A percentile compares a stretch with the other conserved stretches of the same genome.
These are phyloP conservation scores for Tuber melanosporum DNA, from an alignment of 495 filamentous ascomycete species.

Conservation along the genomic window DNA sequence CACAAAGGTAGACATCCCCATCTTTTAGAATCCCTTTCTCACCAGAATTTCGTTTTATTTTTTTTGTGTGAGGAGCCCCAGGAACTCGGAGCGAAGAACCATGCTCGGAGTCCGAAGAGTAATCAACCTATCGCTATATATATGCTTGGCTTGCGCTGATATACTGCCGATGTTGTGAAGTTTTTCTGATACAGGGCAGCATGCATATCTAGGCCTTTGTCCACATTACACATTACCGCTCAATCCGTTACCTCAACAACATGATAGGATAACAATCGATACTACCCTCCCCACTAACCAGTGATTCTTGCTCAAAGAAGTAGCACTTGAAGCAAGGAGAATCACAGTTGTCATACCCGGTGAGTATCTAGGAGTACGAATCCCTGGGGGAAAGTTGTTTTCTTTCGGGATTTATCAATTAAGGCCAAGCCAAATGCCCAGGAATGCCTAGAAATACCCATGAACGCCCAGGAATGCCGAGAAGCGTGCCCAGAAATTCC, in stretches of 20 bases:
- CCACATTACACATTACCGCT: background rate
- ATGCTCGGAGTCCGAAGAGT: background rate
- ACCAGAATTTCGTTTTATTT: background rate
- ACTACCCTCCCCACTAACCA: background rate
- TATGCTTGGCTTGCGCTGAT: background rate
- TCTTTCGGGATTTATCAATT: background rate
- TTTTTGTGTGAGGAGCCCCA: background rate
- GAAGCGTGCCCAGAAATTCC: background rate
- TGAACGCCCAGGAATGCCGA: constrained; percentile 9
- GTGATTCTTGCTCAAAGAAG: background rate
- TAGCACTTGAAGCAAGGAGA: background rate
- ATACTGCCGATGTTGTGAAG: background rate
- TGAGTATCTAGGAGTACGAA: background rate
- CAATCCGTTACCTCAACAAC: background rate
- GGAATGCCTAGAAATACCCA: constrained; percentile 15
- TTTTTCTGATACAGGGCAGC: background rate
- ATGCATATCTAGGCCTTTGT: background rate
- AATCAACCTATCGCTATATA: background rate
- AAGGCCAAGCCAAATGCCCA: background rate
- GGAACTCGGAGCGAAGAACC: background rate
- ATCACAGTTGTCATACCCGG: background rate
- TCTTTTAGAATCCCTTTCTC: background rate
- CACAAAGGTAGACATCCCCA: background rate
- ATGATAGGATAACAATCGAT: background rate
- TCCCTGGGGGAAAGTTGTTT: background rate